A percentile compares a stretch with the other conserved stretches of the same genome.
These are phyloP conservation scores for Cryptococcus hybrid DNA, from an alignment of 1,284 basidiomycete genomes.

Conservation along the genomic window DNA sequence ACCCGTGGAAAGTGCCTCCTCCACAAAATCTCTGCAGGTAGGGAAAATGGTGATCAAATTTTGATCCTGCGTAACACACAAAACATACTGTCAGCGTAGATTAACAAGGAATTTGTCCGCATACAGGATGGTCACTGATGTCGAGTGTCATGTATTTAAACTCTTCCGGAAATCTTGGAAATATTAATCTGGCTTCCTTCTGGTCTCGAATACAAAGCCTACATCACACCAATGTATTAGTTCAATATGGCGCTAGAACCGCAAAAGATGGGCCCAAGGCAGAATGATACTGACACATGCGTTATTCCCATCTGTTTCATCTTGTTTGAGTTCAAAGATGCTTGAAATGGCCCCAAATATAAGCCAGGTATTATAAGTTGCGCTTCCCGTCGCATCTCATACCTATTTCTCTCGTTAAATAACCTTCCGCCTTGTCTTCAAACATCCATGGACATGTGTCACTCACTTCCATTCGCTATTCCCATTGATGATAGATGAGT, in stretches of 20 bases:
- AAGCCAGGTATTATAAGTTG: slow-evolving; percentile 86
- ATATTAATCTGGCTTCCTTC: slow-evolving; percentile 82
- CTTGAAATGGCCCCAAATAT: slow-evolving; percentile 81
- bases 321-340: slow-evolving; percentile 71
- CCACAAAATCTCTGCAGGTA: slow-evolving; percentile 77
- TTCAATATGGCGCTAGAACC: background rate
- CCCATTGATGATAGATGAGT: background rate
- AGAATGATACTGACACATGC: slow-evolving; percentile 68
- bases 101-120: slow-evolving; percentile 28
- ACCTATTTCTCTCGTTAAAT: slow-evolving; percentile 55
- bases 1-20: slow-evolving; percentile 62
- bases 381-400: slow-evolving; percentile 91
- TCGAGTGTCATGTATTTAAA: slow-evolving; percentile 80
- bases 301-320: slow-evolving; percentile 69
- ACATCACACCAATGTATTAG: background rate
- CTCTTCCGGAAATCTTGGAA: slow-evolving; percentile 75
- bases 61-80: slow-evolving; percentile 57
- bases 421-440: background rate
- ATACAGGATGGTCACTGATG: slow-evolving; percentile 76
- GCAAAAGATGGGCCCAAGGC: background rate
- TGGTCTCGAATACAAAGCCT: slow-evolving; percentile 84
- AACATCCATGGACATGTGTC: background rate
- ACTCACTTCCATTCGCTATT: slow-evolving; percentile 6
- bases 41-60: slow-evolving; percentile 83
- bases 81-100: slow-evolving; percentile 9